Percentiles rank a stretch among this genome's conserved stretches.
Evolutionary conservation across 106 monocot species (phyloP).

Genomic region (Iris macrosiphon): DNA sequence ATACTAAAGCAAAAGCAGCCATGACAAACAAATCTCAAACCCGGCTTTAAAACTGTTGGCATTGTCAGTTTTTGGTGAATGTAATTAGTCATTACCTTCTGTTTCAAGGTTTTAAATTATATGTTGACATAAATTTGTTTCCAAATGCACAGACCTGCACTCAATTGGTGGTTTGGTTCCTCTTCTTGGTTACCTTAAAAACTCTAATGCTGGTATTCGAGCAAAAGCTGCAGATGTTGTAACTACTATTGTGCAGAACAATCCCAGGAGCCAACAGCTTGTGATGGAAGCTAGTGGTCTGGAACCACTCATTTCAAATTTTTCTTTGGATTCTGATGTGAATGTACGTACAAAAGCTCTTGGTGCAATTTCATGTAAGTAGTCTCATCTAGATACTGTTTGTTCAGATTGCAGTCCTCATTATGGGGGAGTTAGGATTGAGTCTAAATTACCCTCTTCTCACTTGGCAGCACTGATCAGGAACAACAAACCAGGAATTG

Average conservation of each 20-base stretch:
- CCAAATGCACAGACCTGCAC: constrained; percentile 53
- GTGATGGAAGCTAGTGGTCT: constrained; percentile 88
- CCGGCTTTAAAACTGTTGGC: too few relatives aligned
- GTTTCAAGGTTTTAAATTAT: too few relatives aligned
- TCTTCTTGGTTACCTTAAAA: constrained; percentile 74
- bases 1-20: too few relatives aligned
- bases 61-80: too few relatives aligned
- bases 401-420: not conserved
- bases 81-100: too few relatives aligned
- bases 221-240: constrained; percentile 88
- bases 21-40: too few relatives aligned
- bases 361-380: constrained; percentile 91
- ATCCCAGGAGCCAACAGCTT: constrained; percentile 76
- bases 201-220: constrained; percentile 65
- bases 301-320: constrained; percentile 69
- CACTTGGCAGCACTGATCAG: constrained; percentile 43
- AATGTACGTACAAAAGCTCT: constrained; percentile 76
- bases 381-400: not conserved
- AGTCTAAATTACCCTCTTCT: not conserved
- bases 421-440: not conserved
- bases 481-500: constrained; percentile 46
- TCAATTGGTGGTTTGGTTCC: constrained; percentile 82
- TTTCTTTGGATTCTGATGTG: constrained; percentile 70
- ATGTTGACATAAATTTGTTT: too few relatives aligned
- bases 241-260: constrained; percentile 84